Evolutionary conservation across 371 early-diverging fungal species (phyloP), one percentile per base, ranked within the genome.

Genomic region (Dichotomocladium elegans): DNA sequence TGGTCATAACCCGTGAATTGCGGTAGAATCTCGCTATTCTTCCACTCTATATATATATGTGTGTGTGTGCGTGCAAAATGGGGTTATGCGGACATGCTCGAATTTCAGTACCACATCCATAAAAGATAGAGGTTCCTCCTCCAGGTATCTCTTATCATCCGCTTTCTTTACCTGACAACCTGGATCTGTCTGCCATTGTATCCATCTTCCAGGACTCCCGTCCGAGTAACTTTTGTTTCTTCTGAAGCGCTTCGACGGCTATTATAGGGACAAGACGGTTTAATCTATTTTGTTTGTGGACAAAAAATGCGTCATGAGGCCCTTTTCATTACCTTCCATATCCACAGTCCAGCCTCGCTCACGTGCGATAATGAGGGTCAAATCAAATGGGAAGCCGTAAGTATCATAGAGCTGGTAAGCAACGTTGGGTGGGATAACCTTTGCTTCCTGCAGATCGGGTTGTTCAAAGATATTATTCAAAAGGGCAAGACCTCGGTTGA

Each of bases 361-460:
- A 8, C 71, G 63, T 5, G 87, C 88, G 56, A 91, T 88, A 47
- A 83, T 64, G 11, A 80, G 60, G 0, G 88, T 87, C 42, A 91
- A 59, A 53, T 91, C 91, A 19, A 88, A 65, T 0, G 91, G 91
- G 51, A 91, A 89, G 0, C 91, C 91, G 59, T 82, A 88, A 1
- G 88, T 88, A 47, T 88, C 89, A 44, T 88, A 89, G 1, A 91
- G 63, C 47, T 80, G 77, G 58, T 88, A 89, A 0, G 87, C 87
- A 37, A 82, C 63, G 0, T 74, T 63, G 0, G 82, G 76, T 1
- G 82, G 74, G 2, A 79, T 68, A 19, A 66, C 56, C 29, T 68
- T 73, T 0, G 61, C 41, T 5, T 46, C 52, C 21, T 62, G 67
- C 9, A 68, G 58, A 5, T 76, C 72, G 10, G 70, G 55, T 30